phyloP scores from a whole-genome alignment of 2,329 filamentous ascomycete genomes.

The Graphiopsis chlorocephala region DNA sequence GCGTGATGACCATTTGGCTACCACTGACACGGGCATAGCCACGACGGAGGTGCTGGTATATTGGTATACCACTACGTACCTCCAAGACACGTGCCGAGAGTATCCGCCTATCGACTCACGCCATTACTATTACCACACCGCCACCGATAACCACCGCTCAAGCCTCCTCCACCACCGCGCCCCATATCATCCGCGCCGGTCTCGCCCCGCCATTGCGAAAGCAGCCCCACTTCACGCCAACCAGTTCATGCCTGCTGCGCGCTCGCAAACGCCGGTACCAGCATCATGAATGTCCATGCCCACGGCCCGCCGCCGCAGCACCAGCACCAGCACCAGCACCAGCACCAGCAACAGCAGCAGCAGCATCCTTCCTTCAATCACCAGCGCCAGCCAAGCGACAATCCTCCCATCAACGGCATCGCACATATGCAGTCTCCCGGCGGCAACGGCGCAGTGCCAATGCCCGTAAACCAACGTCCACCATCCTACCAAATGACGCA shows the following conservation, averaged over 20 bases:
- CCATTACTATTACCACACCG: not conserved
- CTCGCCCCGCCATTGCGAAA: slow-evolving; percentile 4
- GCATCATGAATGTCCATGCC: slow-evolving; percentile 9
- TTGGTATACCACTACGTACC: not conserved
- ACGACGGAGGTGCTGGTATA: not conserved
- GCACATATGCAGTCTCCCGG: slow-evolving; percentile 12
- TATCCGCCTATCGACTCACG: not conserved
- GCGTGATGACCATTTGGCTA: not conserved
- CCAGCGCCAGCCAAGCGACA: slow-evolving; percentile 11
- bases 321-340: not conserved
- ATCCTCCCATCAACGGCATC: not conserved
- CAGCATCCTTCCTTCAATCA: slow-evolving; percentile 9
- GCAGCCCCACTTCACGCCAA: slow-evolving; percentile 4
- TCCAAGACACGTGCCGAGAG: not conserved
- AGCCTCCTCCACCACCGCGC: not conserved
- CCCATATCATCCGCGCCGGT: not conserved
- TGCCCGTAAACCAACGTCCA: slow-evolving; percentile 27
- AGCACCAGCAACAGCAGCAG: not conserved
- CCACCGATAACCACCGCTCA: slow-evolving; percentile 2
- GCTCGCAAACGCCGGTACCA: not conserved
- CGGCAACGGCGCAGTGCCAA: slow-evolving; percentile 29
- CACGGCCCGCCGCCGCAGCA: slow-evolving; percentile 12
- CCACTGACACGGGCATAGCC: not conserved
- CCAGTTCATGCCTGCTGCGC: slow-evolving; percentile 7
- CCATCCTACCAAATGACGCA: slow-evolving; percentile 19